Base-by-base conservation (phyloP, 805 yeast genomes). In the Torulaspora maleeae region DNA sequence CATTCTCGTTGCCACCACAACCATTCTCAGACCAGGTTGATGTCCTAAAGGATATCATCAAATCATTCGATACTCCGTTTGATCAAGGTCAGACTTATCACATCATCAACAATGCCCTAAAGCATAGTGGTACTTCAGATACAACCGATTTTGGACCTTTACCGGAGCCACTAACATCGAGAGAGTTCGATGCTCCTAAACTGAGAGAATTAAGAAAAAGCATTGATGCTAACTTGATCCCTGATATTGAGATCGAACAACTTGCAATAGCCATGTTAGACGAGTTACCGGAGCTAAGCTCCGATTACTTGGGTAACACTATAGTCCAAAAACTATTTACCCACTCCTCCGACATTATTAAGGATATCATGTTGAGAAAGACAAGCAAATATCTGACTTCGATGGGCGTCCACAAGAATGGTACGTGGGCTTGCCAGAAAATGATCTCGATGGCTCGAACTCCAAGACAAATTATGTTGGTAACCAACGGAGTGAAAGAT, bases 391-490 rank as follows among this genome's bases (percentile, higher is more conserved):
- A 76, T 59, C 71, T 93, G 51, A 86, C 96, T 1, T 95, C 88
- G 55, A 83, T 91, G 74, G 93, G 97, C 56, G 83, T 88, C 45
- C 99, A 93, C 69, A 93, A 93, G 61, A 93, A 93, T 64, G 99
- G 99, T 50, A 93, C 99, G 4, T 93, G 99, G 99, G 98, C 97
- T 1, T 95, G 96, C 19, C 99, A 93, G 66, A 93, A 91, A 66
- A 83, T 93, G 66, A 89, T 93, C 55, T 84, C 81, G 53, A 81
- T 82, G 36, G 83, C 88, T 3, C 67, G 74, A 51, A 80, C 79
- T 39, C 80, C 74, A 36, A 74, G 78, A 39, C 86, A 81, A 56
- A 83, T 79, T 63, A 68, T 73, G 55, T 62, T 84, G 39, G 85
- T 93, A 36, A 80, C 83, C 7, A 71, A 77, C 20, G 78, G 88